Evolutionary conservation across 1,284 basidiomycete species (phyloP), one percentile per base, ranked within the genome.

Genomic region (Ustilago hordei): DNA sequence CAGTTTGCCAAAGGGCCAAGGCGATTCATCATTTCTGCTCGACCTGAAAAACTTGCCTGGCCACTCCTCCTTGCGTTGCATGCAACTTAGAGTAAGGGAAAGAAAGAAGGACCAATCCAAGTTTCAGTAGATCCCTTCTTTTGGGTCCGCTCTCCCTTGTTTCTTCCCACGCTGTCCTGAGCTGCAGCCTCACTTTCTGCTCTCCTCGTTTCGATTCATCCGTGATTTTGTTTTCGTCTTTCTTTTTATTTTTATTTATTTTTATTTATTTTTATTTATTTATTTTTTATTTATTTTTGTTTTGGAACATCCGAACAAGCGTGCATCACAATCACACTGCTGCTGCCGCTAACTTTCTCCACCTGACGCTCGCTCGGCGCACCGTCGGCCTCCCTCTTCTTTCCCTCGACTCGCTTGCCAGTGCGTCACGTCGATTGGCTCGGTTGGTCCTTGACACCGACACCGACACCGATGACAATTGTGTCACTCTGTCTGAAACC

Each of bases 81-180:
- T 19, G 19, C 43, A 28, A 28, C 23, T 28, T 28, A 28, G 43
- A 11, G 43, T 7, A 19, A 45, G n/a, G n/a, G 43, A 45, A 11
- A 17, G 13, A 32, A 28, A 23, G 31, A 50, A 28, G 11, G 48
- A 39, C 38, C 9, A 5, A 17, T 50, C 48, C 28, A 50, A 31
- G 11, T 15, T 50, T 17, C 28, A 50, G 28, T 32, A 50, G 48
- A 50, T 50, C 48, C 48, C 48, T 50, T 50, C 48, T 50, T 32
- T 50, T 50, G 48, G 48, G 1, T 50, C 31, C n/a, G 45, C 23
- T 48, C n/a, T 19, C 12, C 41, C 39, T 41, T 17, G 7, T 17
- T 41, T 41, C 13, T 41, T 41, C 13, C n/a, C 39, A 0, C 12
- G 39, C 17, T 45, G 3, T 50, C 48, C 48, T 50, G 48, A 9